phyloP scores from a whole-genome alignment of 2,329 filamentous ascomycete genomes.

The Hymenoscyphus infarciens region DNA sequence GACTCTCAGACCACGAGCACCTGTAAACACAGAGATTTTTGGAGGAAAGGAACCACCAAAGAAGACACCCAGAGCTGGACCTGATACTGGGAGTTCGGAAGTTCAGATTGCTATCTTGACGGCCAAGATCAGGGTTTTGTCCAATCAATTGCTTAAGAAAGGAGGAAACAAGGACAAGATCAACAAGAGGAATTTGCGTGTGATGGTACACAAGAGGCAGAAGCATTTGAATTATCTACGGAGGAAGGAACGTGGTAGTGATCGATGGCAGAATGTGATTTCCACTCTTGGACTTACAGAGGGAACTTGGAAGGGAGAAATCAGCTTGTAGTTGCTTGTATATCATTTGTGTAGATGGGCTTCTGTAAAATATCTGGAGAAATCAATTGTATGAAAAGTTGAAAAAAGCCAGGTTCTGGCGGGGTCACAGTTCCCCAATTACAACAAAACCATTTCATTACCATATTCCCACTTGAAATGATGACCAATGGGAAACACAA shows the following conservation, averaged over 20 bases:
- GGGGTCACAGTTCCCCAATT: not conserved
- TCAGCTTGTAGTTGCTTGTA: conserved; percentile 56
- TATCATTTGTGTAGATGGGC: conserved; percentile 17
- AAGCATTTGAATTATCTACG: conserved; percentile 85
- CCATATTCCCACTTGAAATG: too few species aligned
- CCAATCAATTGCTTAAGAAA: conserved; percentile 64
- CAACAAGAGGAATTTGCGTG: conserved; percentile 84
- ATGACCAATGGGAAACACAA: not conserved
- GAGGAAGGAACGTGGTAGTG: conserved; percentile 84
- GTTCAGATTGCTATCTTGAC: conserved; percentile 98
- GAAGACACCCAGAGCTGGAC: conserved; percentile 68
- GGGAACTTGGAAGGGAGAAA: conserved; percentile 88
- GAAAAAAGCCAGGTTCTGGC: not conserved
- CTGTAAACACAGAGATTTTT: conserved; percentile 20
- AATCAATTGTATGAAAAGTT: conserved; percentile 17
- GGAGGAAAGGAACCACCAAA: conserved; percentile 25
- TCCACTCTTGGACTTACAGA: conserved; percentile 80
- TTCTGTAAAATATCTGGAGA: conserved; percentile 26
- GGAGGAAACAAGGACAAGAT: conserved; percentile 80
- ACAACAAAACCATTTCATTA: too few species aligned
- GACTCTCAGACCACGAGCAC: conserved; percentile 49
- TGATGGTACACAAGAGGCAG: conserved; percentile 85
- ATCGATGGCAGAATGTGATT: conserved; percentile 83
- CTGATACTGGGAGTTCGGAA: conserved; percentile 91
- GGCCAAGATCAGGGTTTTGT: conserved; percentile 82